Evolutionary conservation across 371 early-diverging fungal species (phyloP).

Genomic region (Mortierella sp.): DNA sequence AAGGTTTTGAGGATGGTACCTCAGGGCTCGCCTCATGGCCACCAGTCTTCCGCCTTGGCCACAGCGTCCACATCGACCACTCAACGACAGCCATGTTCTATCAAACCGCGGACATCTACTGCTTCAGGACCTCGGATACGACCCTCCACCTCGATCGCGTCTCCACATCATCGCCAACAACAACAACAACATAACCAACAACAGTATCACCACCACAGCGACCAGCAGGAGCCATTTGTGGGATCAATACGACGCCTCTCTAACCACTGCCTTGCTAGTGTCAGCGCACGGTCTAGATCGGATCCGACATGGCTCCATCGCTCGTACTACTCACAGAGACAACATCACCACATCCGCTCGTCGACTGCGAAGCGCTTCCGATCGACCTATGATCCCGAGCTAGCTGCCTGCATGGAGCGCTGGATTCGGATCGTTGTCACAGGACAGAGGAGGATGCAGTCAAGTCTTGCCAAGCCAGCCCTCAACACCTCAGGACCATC

Average conservation of each 20-base stretch:
- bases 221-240: no score
- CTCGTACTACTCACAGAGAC: not conserved
- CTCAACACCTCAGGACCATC: conserved; percentile 8
- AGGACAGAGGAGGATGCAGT: conserved; percentile 25
- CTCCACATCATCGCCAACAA: not conserved
- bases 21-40: conserved; percentile 12
- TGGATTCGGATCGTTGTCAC: conserved; percentile 33
- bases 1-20: conserved; percentile 29
- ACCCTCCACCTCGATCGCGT: not conserved
- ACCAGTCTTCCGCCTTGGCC: not conserved
- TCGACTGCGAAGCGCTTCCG: not conserved
- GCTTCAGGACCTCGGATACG: not conserved
- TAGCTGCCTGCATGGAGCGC: conserved; percentile 48
- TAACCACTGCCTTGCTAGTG: not conserved
- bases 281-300: not conserved
- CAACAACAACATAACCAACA: not conserved
- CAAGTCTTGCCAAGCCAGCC: conserved; percentile 28
- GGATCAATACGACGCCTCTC: no score
- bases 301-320: not conserved
- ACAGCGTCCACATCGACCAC: not conserved
- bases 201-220: no score
- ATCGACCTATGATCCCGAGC: conserved; percentile 36
- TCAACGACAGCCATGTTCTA: not conserved
- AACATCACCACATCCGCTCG: not conserved
- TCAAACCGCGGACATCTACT: not conserved